Evolutionary conservation across 306 rosid genomes (phyloP), one percentile per base, ranked within the genome.

Genomic region (Begonia masoniana): DNA sequence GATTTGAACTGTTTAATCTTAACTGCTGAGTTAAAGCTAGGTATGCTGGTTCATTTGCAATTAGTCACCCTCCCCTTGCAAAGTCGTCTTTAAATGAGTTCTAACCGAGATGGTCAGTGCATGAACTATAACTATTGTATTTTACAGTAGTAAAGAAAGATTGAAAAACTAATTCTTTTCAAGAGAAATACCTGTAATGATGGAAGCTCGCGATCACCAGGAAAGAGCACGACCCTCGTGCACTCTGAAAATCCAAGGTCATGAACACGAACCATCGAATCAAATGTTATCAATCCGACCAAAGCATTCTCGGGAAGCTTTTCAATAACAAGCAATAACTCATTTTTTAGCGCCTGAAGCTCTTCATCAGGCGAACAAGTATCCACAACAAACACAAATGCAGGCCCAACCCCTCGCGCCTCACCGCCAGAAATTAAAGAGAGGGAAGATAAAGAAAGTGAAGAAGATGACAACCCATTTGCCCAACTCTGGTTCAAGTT

Each of bases 251-350:
- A 74, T 10, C 69, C 71, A 42, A 84, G 78, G 71, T 88, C 84
- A 49, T 84, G 76, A 52, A 88, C 78, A 41, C 67, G 71, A 50
- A 82, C 95, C 88, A 82, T 82, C 0, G 93, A 88, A 59, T 88
- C 93, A 68, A 84, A 88, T 3, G 87, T 72, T 21, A 88, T 23
- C 64, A 88, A 47, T 1, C 78, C 78, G 48, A 88, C 95, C 41
- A 77, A 50, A 15, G 84, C 63, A 55, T 66, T 70, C 56, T 88
- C 84, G 0, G 93, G 95, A 54, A 88, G 64, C 49, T 66, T 78
- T 49, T 82, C 82, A 26, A 88, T 57, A 7, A 77, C 67, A 19
- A 72, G 81, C 69, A 84, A 58, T 16, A 84, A 61, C 53, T 88
- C 78, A 46, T 72, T 80, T 70, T 82, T 84, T 10, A 88, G 85